Percentiles rank a stretch among this genome's conserved stretches.
These are phyloP conservation scores for Aureobasidium uvarum DNA, from an alignment of 2,329 filamentous ascomycete genomes.

Conservation along the genomic window DNA sequence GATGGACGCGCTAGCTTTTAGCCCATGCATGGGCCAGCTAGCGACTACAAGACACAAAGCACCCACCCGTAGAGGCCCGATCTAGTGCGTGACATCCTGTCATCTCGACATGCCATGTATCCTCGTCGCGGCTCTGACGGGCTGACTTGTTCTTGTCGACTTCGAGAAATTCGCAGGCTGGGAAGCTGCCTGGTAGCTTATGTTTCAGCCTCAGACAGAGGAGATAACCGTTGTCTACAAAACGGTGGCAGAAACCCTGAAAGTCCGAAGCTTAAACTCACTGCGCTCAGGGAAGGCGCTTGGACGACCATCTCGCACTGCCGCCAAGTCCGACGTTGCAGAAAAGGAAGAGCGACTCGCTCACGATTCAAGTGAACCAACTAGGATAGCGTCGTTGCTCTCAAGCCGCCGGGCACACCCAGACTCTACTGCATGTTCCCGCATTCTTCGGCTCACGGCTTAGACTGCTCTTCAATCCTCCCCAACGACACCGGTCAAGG, in stretches of 20 bases:
- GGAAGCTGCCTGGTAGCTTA: not conserved
- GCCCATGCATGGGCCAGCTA: slow-evolving; percentile 20
- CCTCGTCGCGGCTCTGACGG: not conserved
- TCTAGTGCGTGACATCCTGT: slow-evolving; percentile 16
- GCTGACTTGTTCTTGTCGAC: slow-evolving; percentile 1
- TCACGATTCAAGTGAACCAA: slow-evolving; percentile 1
- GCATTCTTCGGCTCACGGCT: slow-evolving; percentile 15
- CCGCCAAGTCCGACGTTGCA: slow-evolving; percentile 15
- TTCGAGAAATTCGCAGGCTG: slow-evolving; percentile 10
- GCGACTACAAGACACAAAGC: not conserved
- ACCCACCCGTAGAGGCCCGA: slow-evolving; percentile 1
- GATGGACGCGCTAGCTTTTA: slow-evolving; percentile 9
- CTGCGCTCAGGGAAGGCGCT: slow-evolving; percentile 9
- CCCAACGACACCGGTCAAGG: slow-evolving; percentile 1
- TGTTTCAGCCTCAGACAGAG: slow-evolving; percentile 26
- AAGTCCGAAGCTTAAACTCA: not conserved
- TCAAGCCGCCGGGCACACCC: slow-evolving; percentile 6
- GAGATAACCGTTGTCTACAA: slow-evolving; percentile 22
- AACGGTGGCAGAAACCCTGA: slow-evolving; percentile 17
- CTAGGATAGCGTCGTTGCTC: not conserved
- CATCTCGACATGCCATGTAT: not conserved
- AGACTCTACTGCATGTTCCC: slow-evolving; percentile 14
- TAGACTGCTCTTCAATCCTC: not conserved
- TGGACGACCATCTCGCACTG: not conserved
- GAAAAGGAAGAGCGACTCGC: slow-evolving; percentile 23